Evolutionary conservation across 148 eudicot species (phyloP).

Genomic region (Chenopodium formosanum): DNA sequence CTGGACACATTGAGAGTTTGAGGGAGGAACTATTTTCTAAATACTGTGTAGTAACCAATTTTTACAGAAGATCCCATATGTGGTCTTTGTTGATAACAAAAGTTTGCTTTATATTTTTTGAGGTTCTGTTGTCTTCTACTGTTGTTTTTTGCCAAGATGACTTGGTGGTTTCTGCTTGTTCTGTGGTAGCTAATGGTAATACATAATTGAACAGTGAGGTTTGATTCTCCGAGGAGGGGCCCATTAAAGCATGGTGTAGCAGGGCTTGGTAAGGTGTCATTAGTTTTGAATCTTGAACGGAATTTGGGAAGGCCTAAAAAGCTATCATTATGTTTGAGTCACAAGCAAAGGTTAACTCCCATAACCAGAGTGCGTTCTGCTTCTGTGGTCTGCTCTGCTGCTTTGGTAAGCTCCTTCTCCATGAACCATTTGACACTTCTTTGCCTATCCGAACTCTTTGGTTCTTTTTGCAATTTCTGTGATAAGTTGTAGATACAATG

Average conservation of each 20-base stretch:
- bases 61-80: neutral
- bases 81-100: neutral
- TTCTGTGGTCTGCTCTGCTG: conserved; percentile 31
- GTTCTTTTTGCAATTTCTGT: neutral
- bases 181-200: neutral
- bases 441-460: neutral
- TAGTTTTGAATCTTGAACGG: conserved; percentile 13
- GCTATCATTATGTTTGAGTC: conserved; percentile 17
- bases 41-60: neutral
- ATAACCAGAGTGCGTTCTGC: conserved; percentile 19
- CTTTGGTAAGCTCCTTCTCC: conserved; percentile 28
- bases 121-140: neutral
- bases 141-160: neutral
- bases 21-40: neutral
- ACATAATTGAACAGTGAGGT: conserved; percentile 19
- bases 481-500: neutral
- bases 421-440: neutral
- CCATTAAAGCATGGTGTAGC: conserved; percentile 13
- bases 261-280: conserved; percentile 15
- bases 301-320: conserved; percentile 13
- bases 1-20: neutral
- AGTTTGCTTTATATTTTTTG: neutral
- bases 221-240: conserved; percentile 13
- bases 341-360: conserved; percentile 12
- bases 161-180: neutral